Evolutionary conservation across 148 eudicot species (phyloP), one percentile per base, ranked within the genome.

Genomic region (Salicornia ramosissima): DNA sequence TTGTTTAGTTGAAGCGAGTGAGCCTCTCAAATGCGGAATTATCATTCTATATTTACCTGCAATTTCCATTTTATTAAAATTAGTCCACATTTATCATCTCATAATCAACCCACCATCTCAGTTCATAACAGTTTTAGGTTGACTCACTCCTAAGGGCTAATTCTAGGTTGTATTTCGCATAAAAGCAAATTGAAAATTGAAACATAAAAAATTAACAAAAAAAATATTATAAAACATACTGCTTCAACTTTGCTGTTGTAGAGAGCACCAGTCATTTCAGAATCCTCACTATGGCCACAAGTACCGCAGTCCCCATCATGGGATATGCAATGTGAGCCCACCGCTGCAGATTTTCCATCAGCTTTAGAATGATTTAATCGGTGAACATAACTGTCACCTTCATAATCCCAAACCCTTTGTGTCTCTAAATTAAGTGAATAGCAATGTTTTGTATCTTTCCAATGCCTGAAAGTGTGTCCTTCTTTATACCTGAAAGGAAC

Each of bases 331-430:
- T 53, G 67, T 51, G 85, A 83, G 74, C 79, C 75, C 46, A 52
- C 74, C 76, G 68, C 69, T 34, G 31, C 75, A n/a, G 96, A 87
- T 80, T 91, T 95, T 45, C 85, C 82, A 74, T 79, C 97, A 64
- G 72, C 81, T 85, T 87, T 89, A 40, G 97, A 90, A 45, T 90
- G 96, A 78, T 89, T 87, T 73, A 95, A 67, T 24, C 99, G 87
- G 71, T 95, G 99, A 59, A 95, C 99, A 81, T 91, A 95, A 62
- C 52, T 81, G 78, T 91, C 99, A 59, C 93, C 91, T 64, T 81
- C 92, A 69, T 95, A 95, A 87, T 95, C 99, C 99, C 99, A 95
- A 69, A 95, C 93, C 72, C 91, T 89, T 62, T 87, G 97, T 18
- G 85, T 86, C 72, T 87, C 91, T 78, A 95, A 67, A 69, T 95